Base-by-base conservation (phyloP, 495 filamentous ascomycete species). In the Niebla homalea region DNA sequence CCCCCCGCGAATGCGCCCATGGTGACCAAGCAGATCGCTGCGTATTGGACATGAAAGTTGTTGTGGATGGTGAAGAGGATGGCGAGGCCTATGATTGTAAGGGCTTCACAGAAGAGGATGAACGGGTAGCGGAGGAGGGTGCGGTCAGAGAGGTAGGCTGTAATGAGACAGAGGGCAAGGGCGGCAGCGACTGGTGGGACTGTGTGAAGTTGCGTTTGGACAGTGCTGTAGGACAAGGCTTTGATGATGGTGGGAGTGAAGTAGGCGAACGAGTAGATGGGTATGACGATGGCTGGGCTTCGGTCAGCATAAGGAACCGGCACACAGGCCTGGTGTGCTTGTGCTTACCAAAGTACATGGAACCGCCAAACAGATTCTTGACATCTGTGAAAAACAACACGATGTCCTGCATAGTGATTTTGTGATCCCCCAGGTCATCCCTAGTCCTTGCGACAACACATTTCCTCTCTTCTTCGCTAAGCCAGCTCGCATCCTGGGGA, bases 61-160 rank as follows among this genome's bases (percentile, higher is more conserved):
- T 74, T 66, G 50, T 77, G 73, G 21, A 71, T 67, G 43, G 64
- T 69, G 20, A 87, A 55, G 16, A 89, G 66, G 43, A 84, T 75
- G 12, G 58, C 70, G 46, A 85, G 78, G 16, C 81, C 85, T 7
- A 69, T 55, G 37, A 87, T 72, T 29, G 66, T 54, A 3, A 65
- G 55, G 36, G 56, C 54, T 20, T 87, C 51, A 38, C 57, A 61
- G 49, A 81, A 66, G 0, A 76, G 64, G 35, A 71, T 59, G 21
- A 81, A 58, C 21, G 74, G 54, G 56, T 78, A 80, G 19, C 84
- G 77, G 52, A 81, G 80, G 11, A 65, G 64, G n/a, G 67, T 54
- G 59, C 67, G 69, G 59, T 85, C 83, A 0, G 76, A 80, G 8
- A 70, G 43, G 36, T 55, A 64, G 12, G 79, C 79, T 7, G 76